Percentiles rank a stretch among this genome's conserved stretches.
Evolutionary conservation across 2,329 filamentous ascomycete genomes (phyloP).

Genomic region (Sporothrix schenckii): DNA sequence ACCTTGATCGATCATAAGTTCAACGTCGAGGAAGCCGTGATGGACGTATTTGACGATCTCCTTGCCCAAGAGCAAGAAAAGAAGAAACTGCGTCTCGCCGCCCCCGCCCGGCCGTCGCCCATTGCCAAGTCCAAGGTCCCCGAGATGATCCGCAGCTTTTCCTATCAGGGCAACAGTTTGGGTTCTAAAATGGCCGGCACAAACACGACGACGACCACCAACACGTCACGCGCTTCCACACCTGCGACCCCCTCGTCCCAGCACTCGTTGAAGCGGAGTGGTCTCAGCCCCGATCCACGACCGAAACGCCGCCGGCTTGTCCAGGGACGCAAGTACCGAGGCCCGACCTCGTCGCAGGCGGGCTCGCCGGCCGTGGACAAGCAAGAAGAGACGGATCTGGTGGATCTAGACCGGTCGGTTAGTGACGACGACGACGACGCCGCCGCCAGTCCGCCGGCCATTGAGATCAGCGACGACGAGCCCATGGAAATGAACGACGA

Average conservation of each 20-base stretch:
- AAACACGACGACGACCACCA: conserved; percentile 12
- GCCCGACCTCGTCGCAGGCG: conserved; percentile 35
- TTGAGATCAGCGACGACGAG: conserved; percentile 42
- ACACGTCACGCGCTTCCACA: conserved; percentile 29
- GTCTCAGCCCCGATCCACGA: conserved; percentile 31
- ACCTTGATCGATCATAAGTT: conserved; percentile 31
- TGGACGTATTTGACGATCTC: conserved; percentile 31
- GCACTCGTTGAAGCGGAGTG: conserved; percentile 30
- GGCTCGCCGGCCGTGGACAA: conserved; percentile 31
- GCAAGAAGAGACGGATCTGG: conserved; percentile 35
- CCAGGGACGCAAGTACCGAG: conserved; percentile 36
- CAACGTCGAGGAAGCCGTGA: conserved; percentile 31
- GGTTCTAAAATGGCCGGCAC: not conserved
- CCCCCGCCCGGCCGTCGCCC: conserved; percentile 1
- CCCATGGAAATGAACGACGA: conserved; percentile 39
- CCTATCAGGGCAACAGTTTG: conserved; percentile 29
- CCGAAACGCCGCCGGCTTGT: conserved; percentile 41
- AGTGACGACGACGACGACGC: conserved; percentile 35
- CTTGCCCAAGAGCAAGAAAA: not conserved
- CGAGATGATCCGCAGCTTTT: conserved; percentile 35
- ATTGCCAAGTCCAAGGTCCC: conserved; percentile 28
- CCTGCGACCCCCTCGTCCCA: conserved; percentile 31
- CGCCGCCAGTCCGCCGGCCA: not conserved
- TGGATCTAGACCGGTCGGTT: conserved; percentile 39
- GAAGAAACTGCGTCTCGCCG: not conserved